Evolutionary conservation across 2,329 filamentous ascomycete genomes (phyloP), one percentile per base, ranked within the genome.

Genomic region (Paraconiothyrium brasiliense): DNA sequence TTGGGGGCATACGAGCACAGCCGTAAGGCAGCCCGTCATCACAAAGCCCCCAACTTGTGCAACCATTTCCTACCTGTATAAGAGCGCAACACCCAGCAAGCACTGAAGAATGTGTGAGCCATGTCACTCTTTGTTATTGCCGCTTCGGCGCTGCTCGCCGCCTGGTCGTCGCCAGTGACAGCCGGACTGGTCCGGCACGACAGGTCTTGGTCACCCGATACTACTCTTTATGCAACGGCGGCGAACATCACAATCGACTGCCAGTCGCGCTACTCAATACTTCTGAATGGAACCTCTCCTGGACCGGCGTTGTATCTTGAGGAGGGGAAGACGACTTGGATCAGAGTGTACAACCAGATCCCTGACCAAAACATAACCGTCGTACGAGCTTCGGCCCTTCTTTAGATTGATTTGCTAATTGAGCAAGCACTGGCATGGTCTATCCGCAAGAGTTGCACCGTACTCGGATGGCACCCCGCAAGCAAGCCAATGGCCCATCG

Each of bases 401-500:
- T 9, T 14, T 13, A 48, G 24, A 41, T 8, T 7, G 24, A 32
- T 22, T 44, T 22, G 2, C 52, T 52, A 20, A 22, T 4, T 44
- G 14, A 55, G 65, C 48, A 14, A 89, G 85, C 89, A 91, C 70
- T 91, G 89, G 89, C 89, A 91, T 75, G 89, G 89, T 13, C 80
- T 91, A 9, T 84, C 46, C 24, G 46, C 46, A 13, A 48, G 46
- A 48, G 83, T 84, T 35, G 85, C 87, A 0, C 87, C 87, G 0
- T 91, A 89, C 75, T 86, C 87, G 1, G 89, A 91, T 65, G 89
- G 89, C 4, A 83, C 86, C 0, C 86, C 88, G 0, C 74, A 81
- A 34, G 87, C 85, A 1, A 83, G 84, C 20, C 88, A 91, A 67
- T 91, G 88, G 89, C 87, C 89, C 0, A 90, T 91, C 41, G 83